Evolutionary conservation across 2,329 filamentous ascomycete genomes (phyloP).

Genomic region (Graphilbum fragrans): DNA sequence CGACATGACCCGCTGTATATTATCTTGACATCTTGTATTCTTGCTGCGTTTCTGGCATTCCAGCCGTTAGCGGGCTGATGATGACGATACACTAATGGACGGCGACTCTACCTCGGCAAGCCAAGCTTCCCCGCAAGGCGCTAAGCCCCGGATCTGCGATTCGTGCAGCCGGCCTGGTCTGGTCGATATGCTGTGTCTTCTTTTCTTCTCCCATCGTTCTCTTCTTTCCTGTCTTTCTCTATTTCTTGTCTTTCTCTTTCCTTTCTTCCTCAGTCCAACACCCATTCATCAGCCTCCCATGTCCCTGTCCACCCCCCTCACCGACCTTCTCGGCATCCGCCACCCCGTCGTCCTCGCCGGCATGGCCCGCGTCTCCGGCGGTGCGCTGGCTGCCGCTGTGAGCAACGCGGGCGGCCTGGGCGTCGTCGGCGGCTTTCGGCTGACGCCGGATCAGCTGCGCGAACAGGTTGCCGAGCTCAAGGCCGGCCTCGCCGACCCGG

Average conservation of each 20-base stretch:
- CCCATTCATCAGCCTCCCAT: no score
- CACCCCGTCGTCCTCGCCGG: slow-evolving; percentile 88
- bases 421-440: slow-evolving; percentile 60
- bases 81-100: no score
- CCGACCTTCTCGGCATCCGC: slow-evolving; percentile 64
- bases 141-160: no score
- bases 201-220: not conserved
- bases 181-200: not conserved
- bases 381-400: slow-evolving; percentile 69
- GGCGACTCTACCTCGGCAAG: no score
- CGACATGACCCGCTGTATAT: no score
- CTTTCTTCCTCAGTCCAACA: not conserved
- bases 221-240: not conserved
- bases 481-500: slow-evolving; percentile 49
- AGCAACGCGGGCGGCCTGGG: slow-evolving; percentile 81
- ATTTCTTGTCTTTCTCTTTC: not conserved
- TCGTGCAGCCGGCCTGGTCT: no score
- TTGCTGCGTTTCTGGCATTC: no score
- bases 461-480: slow-evolving; percentile 81
- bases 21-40: no score
- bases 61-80: no score
- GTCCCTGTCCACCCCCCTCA: slow-evolving; percentile 65
- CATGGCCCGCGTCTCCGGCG: slow-evolving; percentile 80
- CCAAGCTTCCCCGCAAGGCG: no score
- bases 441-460: slow-evolving; percentile 62